Evolutionary conservation across 176 grass and related monocot species (phyloP).

Genomic region (Puya raimondii): DNA sequence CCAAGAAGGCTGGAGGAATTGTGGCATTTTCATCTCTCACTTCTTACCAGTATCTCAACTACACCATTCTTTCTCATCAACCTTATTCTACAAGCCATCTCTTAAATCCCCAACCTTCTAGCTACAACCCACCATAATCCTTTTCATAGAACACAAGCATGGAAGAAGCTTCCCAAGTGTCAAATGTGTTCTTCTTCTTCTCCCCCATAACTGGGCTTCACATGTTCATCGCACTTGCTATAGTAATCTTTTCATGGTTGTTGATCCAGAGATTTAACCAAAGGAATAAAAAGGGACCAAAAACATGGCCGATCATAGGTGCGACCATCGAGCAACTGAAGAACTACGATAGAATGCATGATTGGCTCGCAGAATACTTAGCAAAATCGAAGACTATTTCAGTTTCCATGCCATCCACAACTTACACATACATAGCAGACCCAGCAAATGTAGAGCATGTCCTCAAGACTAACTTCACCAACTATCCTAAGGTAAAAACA

Average conservation of each 20-base stretch:
- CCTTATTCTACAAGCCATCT: slow-evolving; percentile 20
- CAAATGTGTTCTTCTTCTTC: slow-evolving; percentile 12
- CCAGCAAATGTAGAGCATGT: slow-evolving; percentile 78
- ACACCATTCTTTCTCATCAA: not conserved
- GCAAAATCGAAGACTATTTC: slow-evolving; percentile 41
- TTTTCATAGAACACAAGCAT: slow-evolving; percentile 27
- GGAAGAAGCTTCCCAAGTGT: slow-evolving; percentile 38
- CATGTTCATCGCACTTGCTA: slow-evolving; percentile 36
- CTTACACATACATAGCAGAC: slow-evolving; percentile 93
- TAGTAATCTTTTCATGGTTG: slow-evolving; percentile 50
- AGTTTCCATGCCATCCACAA: slow-evolving; percentile 80
- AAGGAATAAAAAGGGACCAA: slow-evolving; percentile 53
- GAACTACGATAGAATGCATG: slow-evolving; percentile 90
- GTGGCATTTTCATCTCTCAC: not conserved
- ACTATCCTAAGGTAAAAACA: slow-evolving; percentile 82
- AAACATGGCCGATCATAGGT: slow-evolving; percentile 78
- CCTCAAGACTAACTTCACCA: slow-evolving; percentile 84
- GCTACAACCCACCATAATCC: slow-evolving; percentile 1
- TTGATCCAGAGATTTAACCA: slow-evolving; percentile 62
- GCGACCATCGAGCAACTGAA: slow-evolving; percentile 68
- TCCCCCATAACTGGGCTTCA: slow-evolving; percentile 28
- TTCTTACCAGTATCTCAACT: slow-evolving; percentile 1
- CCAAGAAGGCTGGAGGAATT: not conserved
- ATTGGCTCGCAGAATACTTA: slow-evolving; percentile 76
- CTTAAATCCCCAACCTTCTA: slow-evolving; percentile 17